phyloP scores from a whole-genome alignment of 2,329 filamentous ascomycete genomes.

The Fusarium sp. region DNA sequence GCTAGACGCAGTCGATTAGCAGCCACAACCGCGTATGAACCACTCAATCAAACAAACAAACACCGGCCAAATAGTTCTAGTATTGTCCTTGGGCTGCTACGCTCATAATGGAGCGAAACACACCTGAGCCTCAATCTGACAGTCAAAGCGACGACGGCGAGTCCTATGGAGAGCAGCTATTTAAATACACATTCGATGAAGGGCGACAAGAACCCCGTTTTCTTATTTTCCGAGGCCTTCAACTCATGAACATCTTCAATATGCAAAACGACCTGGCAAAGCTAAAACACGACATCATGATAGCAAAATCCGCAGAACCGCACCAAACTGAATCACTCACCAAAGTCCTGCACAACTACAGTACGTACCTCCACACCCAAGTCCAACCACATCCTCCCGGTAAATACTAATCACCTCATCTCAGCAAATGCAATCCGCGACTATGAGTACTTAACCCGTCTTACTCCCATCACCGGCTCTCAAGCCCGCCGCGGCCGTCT shows the following conservation, averaged over 20 bases:
- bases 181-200: background rate
- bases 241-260: background rate
- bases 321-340: background rate
- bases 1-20: no score
- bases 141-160: background rate
- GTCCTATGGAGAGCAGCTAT: background rate
- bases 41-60: no score
- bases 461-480: background rate
- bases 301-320: background rate
- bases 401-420: no score
- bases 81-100: no score
- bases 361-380: background rate
- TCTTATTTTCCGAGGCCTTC: background rate
- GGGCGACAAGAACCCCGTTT: background rate
- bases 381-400: no score
- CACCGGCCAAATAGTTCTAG: no score
- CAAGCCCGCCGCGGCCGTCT: background rate
- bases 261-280: background rate
- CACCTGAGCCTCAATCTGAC: background rate
- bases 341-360: accelerated
- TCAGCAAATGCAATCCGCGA: background rate
- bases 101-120: no score
- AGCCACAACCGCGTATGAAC: no score
- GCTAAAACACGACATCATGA: background rate
- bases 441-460: background rate